These are phyloP conservation scores for Pythium rishiriense DNA, from an alignment of 352 stramenopile species.

Conservation along the genomic window DNA sequence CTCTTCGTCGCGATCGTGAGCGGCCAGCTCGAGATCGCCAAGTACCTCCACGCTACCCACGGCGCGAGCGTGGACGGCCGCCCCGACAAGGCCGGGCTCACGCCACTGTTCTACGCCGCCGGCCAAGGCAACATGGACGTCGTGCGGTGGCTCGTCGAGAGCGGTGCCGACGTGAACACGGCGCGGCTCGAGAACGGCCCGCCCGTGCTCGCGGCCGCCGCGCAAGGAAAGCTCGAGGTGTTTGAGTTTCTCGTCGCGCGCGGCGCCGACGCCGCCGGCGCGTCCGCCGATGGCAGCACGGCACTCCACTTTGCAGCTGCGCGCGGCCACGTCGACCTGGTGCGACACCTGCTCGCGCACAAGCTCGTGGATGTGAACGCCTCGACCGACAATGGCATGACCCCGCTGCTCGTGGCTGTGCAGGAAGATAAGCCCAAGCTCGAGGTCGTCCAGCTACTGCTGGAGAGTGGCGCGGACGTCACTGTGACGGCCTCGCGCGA, in stretches of 20 bases:
- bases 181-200: constrained; percentile 19
- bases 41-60: constrained; percentile 15
- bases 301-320: constrained; percentile 27
- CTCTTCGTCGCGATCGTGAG: constrained; percentile 33
- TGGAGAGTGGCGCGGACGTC: constrained; percentile 22
- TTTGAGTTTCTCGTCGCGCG: constrained; percentile 20
- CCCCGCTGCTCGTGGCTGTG: constrained; percentile 27
- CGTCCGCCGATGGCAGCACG: constrained; percentile 24
- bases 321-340: constrained; percentile 16
- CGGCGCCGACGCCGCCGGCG: constrained; percentile 13
- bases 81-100: constrained; percentile 26
- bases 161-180: constrained; percentile 29
- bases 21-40: constrained; percentile 29
- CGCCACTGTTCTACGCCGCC: constrained; percentile 30
- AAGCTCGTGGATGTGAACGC: constrained; percentile 28
- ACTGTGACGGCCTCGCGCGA: constrained; percentile 13
- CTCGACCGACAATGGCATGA: constrained; percentile 23
- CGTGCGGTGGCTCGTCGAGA: constrained; percentile 26
- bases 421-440: constrained; percentile 19
- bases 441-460: constrained; percentile 23
- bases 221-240: constrained; percentile 27
- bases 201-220: constrained; percentile 26
- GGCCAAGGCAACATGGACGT: constrained; percentile 22
- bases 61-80: constrained; percentile 27
- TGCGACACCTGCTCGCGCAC: constrained; percentile 22